These are phyloP conservation scores for Saturnispora sekii DNA, from an alignment of 805 yeast species.

Conservation along the genomic window DNA sequence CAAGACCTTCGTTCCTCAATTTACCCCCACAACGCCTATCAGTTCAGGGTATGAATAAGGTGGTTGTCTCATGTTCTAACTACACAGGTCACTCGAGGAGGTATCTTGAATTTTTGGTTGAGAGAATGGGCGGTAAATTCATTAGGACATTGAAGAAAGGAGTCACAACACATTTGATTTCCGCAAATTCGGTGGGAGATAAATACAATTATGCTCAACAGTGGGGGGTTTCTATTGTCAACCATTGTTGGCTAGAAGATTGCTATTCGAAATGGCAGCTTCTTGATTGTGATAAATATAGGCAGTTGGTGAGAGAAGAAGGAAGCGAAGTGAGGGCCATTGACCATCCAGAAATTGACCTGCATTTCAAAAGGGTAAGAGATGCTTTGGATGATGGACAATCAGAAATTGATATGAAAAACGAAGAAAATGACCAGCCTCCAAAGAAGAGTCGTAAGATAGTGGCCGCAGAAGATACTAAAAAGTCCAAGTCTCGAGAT, in stretches of 20 bases:
- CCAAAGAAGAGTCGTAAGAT: slow-evolving; percentile 1
- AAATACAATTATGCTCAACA: slow-evolving; percentile 65
- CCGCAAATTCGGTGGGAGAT: slow-evolving; percentile 57
- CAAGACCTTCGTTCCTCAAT: slow-evolving; percentile 46
- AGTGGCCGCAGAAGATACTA: no score
- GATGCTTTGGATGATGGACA: background rate
- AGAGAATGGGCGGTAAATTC: slow-evolving; percentile 65
- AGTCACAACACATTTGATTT: slow-evolving; percentile 62
- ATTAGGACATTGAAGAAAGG: slow-evolving; percentile 51
- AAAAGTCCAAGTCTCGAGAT: no score
- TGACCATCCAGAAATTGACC: slow-evolving; percentile 25
- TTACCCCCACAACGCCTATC: slow-evolving; percentile 54
- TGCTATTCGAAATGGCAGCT: slow-evolving; percentile 54
- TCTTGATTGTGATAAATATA: slow-evolving; percentile 40
- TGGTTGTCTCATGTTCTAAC: slow-evolving; percentile 61
- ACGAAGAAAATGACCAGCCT: background rate
- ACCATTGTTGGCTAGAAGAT: slow-evolving; percentile 86
- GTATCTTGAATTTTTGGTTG: slow-evolving; percentile 56
- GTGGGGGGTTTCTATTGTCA: slow-evolving; percentile 61
- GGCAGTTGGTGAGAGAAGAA: slow-evolving; percentile 29
- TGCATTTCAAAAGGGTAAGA: background rate
- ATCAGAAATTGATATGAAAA: background rate
- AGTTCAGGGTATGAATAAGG: slow-evolving; percentile 43
- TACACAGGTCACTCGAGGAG: slow-evolving; percentile 78
- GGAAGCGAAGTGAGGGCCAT: slow-evolving; percentile 36